phyloP scores from a whole-genome alignment of 1,139 yeast species.

The Suhomyces maxii region DNA sequence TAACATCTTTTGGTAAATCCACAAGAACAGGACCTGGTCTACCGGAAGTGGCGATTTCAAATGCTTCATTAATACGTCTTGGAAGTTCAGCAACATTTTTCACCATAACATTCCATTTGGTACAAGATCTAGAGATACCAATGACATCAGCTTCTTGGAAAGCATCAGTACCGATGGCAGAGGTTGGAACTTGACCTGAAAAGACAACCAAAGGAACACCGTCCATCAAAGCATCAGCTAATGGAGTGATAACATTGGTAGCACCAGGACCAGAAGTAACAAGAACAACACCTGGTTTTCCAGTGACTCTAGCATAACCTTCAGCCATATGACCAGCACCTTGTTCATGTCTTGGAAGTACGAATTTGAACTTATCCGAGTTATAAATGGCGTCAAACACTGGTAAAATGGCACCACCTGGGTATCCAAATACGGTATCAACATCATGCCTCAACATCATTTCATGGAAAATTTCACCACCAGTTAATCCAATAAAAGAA shows the following conservation, averaged over 20 bases:
- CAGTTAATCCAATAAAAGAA: slow-evolving; percentile 89
- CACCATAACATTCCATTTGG: slow-evolving; percentile 99
- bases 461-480: slow-evolving; percentile 97
- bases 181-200: slow-evolving; percentile 95
- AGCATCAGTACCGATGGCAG: slow-evolving; percentile 96
- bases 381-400: slow-evolving; percentile 96
- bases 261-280: slow-evolving; percentile 99
- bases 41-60: slow-evolving; percentile 93
- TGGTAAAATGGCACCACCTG: slow-evolving; percentile 98
- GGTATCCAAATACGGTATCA: slow-evolving; percentile 91
- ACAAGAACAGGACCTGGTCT: slow-evolving; percentile 98
- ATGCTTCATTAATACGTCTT: slow-evolving; percentile 93
- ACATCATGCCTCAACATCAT: slow-evolving; percentile 97
- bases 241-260: slow-evolving; percentile 92
- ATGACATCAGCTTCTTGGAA: slow-evolving; percentile 98
- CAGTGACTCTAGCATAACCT: slow-evolving; percentile 93
- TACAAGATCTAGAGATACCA: slow-evolving; percentile 95
- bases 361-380: slow-evolving; percentile 84
- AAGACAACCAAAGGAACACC: slow-evolving; percentile 98
- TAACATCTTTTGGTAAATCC: slow-evolving; percentile 96
- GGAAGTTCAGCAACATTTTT: slow-evolving; percentile 93
- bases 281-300: slow-evolving; percentile 97
- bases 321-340: slow-evolving; percentile 99
- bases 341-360: slow-evolving; percentile 95
- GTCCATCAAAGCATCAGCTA: slow-evolving; percentile 97